Evolutionary conservation across 2,329 filamentous ascomycete genomes (phyloP).

Genomic region (Aaosphaeria arxii): DNA sequence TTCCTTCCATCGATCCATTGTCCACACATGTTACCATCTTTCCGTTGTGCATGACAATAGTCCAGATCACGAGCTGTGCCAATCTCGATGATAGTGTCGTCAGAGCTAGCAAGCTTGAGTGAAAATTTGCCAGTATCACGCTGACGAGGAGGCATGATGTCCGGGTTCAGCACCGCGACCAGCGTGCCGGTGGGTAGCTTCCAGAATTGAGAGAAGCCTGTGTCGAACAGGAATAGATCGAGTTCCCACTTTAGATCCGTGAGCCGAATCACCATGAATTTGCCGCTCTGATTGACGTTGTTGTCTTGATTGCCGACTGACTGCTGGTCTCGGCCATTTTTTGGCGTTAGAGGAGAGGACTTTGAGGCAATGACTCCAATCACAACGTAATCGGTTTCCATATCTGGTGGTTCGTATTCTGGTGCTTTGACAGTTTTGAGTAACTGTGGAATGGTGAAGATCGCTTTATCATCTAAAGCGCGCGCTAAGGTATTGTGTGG

Average conservation of each 20-base stretch:
- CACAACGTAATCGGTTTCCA: constrained; percentile 86
- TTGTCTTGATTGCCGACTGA: constrained; percentile 41
- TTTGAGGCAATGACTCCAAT: constrained; percentile 87
- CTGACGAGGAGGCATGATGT: constrained; percentile 81
- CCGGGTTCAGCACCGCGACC: constrained; percentile 87
- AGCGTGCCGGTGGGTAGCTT: constrained; percentile 90
- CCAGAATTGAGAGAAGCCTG: constrained; percentile 90
- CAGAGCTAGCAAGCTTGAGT: constrained; percentile 78
- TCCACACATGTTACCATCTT: constrained; percentile 76
- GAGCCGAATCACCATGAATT: constrained; percentile 89
- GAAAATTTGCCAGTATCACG: constrained; percentile 81
- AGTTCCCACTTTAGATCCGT: constrained; percentile 88
- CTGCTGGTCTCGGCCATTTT: constrained; percentile 44
- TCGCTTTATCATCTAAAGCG: constrained; percentile 73
- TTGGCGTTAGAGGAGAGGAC: constrained; percentile 70
- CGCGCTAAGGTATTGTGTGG: constrained; percentile 78
- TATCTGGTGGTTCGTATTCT: constrained; percentile 73
- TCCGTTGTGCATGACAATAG: constrained; percentile 81
- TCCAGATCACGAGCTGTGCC: constrained; percentile 81
- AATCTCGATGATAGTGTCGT: constrained; percentile 86
- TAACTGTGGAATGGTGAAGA: constrained; percentile 76
- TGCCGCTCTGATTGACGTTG: constrained; percentile 61
- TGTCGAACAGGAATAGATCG: constrained; percentile 87
- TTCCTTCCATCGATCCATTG: constrained; percentile 85
- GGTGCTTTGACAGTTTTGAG: constrained; percentile 79